These are phyloP conservation scores for Artemisia argyi DNA, from an alignment of 129 eudicot species.

Conservation along the genomic window DNA sequence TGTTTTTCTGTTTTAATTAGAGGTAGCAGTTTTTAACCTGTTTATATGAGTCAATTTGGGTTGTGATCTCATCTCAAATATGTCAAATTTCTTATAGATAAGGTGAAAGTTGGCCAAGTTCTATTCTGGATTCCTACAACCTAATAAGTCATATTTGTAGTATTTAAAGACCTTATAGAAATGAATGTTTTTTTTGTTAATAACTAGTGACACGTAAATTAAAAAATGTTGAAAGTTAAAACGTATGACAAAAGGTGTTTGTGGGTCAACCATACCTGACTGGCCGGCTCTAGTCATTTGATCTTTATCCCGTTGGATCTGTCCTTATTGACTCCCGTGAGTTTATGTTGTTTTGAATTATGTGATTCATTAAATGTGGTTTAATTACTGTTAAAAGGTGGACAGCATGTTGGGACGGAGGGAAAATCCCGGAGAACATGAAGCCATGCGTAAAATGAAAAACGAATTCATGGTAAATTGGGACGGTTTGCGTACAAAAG, in stretches of 20 bases:
- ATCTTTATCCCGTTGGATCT: neutral
- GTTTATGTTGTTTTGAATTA: neutral
- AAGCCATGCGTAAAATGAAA: constrained; percentile 97
- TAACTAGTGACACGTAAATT: neutral
- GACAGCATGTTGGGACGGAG: constrained; percentile 97
- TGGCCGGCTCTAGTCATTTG: too few relatives aligned
- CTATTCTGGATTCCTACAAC: neutral
- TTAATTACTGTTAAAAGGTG: constrained; percentile 44
- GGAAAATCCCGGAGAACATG: constrained; percentile 95
- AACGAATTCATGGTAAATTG: constrained; percentile 97
- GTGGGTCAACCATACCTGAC: neutral
- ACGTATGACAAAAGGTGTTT: neutral
- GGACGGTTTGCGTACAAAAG: constrained; percentile 95
- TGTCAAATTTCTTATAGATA: neutral
- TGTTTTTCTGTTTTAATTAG: neutral
- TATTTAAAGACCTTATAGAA: too few relatives aligned
- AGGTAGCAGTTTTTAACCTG: neutral
- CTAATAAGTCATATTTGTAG: too few relatives aligned
- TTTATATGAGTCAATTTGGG: neutral
- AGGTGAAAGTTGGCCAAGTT: neutral
- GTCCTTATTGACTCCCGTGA: neutral
- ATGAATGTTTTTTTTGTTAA: too few relatives aligned
- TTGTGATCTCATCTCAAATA: neutral
- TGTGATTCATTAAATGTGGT: neutral
- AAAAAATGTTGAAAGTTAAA: neutral